Evolutionary conservation across 352 stramenopile species (phyloP).

Genomic region (Globisporangium barbulae): DNA sequence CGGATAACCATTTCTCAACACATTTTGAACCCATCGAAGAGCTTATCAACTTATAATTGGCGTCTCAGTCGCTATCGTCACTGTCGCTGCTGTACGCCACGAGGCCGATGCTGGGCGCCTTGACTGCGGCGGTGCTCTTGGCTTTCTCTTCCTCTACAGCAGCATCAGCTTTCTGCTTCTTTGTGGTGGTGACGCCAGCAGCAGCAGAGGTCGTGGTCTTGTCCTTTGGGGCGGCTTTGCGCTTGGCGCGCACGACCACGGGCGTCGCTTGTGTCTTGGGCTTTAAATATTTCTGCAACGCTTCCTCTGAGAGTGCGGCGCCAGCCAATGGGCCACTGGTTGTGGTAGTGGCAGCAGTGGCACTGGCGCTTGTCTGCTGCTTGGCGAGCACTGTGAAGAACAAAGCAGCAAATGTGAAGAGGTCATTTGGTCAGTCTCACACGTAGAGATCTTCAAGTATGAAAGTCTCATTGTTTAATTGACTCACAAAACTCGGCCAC

Average conservation of each 20-base stretch:
- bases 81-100: slow-evolving; percentile 75
- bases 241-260: slow-evolving; percentile 55
- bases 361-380: slow-evolving; percentile 29
- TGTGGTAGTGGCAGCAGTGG: not conserved
- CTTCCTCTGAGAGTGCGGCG: not conserved
- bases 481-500: slow-evolving; percentile 64
- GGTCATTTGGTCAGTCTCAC: slow-evolving; percentile 1
- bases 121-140: slow-evolving; percentile 16
- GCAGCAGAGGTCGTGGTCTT: not conserved
- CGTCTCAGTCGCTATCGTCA: slow-evolving; percentile 40
- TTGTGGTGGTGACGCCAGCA: not conserved
- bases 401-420: not conserved
- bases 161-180: slow-evolving; percentile 21
- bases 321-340: not conserved
- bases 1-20: too few relatives aligned
- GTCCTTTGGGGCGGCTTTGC: slow-evolving; percentile 29
- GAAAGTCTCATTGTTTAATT: not conserved
- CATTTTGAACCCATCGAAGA: not conserved
- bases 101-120: slow-evolving; percentile 25
- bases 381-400: slow-evolving; percentile 47
- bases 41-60: not conserved
- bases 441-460: not conserved
- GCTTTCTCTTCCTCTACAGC: slow-evolving; percentile 15
- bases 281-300: slow-evolving; percentile 21
- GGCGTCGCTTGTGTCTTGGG: slow-evolving; percentile 26